Conservation (phyloP, 2,329 filamentous ascomycete species). For the Immersiporthe knoxdaviesiana region DNA sequence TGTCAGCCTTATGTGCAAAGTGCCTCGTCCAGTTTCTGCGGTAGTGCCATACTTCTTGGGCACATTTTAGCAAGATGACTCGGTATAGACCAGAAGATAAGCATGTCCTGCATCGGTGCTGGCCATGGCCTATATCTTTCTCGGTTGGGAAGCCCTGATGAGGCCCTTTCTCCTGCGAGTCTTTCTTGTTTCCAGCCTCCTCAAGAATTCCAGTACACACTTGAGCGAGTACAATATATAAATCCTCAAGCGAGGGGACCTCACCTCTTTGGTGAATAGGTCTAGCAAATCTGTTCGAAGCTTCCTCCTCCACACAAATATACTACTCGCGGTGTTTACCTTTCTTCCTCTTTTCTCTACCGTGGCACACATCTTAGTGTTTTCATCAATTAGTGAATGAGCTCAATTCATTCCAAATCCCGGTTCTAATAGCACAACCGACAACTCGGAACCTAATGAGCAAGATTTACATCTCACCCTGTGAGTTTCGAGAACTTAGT, state of each 20-base stretch:
- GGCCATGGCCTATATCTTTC: constrained; percentile 2
- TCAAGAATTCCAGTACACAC: not conserved
- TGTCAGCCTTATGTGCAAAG: constrained; percentile 13
- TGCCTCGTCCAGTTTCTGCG: not conserved
- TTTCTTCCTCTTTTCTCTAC: not conserved
- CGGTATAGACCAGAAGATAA: not conserved
- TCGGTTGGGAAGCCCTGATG: not conserved
- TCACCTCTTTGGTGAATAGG: not conserved
- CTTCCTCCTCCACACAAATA: not conserved
- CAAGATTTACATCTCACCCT: constrained; percentile 7
- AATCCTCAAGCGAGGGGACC: not conserved
- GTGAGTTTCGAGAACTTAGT: not conserved
- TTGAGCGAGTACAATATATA: not conserved
- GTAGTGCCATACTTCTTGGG: not conserved
- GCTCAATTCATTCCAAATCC: not conserved
- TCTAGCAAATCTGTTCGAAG: not conserved
- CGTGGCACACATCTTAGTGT: not conserved
- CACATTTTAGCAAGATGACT: not conserved
- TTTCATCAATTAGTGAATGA: not conserved
- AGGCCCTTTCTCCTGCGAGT: not conserved
- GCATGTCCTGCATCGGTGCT: constrained; percentile 17
- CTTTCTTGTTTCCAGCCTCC: not conserved
- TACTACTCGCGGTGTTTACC: not conserved
- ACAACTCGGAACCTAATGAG: constrained; percentile 5
- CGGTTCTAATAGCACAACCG: too few relatives aligned